phyloP scores from a whole-genome alignment of 108 stramenopile genomes.

The Skeletonema menzelii region DNA sequence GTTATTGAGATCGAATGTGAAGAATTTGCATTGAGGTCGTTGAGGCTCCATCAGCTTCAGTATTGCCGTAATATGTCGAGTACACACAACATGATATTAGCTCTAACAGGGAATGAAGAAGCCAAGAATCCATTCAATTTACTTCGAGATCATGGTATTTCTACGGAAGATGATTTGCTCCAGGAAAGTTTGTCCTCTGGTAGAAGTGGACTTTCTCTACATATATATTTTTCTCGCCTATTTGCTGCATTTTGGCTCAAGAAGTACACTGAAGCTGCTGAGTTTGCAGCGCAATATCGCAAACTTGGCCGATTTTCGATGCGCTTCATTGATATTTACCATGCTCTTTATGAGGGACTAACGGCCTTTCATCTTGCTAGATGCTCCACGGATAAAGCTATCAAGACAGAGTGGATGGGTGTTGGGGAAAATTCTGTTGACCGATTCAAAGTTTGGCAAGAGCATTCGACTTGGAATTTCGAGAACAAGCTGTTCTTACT shows the following conservation, averaged over 20 bases:
- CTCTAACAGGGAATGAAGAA: not conserved
- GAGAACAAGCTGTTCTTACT: conserved; percentile 9
- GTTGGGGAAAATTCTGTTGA: not conserved
- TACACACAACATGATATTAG: not conserved
- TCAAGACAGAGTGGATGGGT: not conserved
- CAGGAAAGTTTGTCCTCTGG: not conserved
- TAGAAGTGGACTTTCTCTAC: not conserved
- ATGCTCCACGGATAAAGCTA: not conserved
- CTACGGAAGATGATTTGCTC: not conserved
- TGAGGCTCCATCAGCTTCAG: not conserved
- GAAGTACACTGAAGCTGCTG: not conserved
- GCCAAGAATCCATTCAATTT: not conserved
- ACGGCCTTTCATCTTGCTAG: conserved; percentile 7
- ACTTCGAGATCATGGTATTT: not conserved
- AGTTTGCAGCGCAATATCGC: not conserved
- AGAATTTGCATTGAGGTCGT: not conserved
- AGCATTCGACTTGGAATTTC: conserved; percentile 13
- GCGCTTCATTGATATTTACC: conserved; percentile 8
- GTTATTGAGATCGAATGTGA: not conserved
- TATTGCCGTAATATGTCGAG: not conserved
- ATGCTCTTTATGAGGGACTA: conserved; percentile 6
- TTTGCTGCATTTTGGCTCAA: not conserved
- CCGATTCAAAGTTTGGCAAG: not conserved
- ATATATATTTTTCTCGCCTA: not conserved
- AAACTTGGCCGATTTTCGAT: not conserved